Evolutionary conservation across 306 rosid genomes (phyloP).

Genomic region (Medicago lupulina): DNA sequence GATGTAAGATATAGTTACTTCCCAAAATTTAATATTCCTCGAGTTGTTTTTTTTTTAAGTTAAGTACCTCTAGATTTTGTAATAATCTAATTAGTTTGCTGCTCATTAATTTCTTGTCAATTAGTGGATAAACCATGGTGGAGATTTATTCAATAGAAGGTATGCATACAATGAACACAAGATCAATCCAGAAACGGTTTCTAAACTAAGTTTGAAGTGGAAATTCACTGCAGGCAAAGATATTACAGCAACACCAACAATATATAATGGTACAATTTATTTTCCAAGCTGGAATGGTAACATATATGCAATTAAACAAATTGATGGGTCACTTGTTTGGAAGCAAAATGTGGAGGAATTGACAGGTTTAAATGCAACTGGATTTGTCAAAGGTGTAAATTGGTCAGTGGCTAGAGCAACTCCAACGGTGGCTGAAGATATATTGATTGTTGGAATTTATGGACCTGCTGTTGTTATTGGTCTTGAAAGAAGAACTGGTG

Average conservation of each 20-base stretch:
- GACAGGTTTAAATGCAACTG: constrained; percentile 58
- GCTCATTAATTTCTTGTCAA: neutral
- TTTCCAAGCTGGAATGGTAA: constrained; percentile 81
- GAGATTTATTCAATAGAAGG: constrained; percentile 68
- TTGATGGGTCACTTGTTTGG: constrained; percentile 46
- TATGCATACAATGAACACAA: constrained; percentile 57
- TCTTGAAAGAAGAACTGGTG: constrained; percentile 53
- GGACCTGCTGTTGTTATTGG: constrained; percentile 70
- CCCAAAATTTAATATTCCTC: neutral
- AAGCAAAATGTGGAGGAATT: constrained; percentile 43
- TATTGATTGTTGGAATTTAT: constrained; percentile 45
- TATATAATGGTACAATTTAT: constrained; percentile 53
- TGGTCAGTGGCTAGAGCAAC: constrained; percentile 58
- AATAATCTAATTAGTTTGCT: neutral
- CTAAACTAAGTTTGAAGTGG: constrained; percentile 59
- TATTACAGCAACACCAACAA: constrained; percentile 67
- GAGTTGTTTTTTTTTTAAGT: neutral
- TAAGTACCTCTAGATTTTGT: neutral
- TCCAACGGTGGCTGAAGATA: constrained; percentile 54
- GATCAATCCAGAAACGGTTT: constrained; percentile 53
- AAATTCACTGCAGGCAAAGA: constrained; percentile 60
- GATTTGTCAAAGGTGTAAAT: constrained; percentile 45
- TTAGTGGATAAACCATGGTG: constrained; percentile 59
- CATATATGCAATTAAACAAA: constrained; percentile 60
- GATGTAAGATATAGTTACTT: constrained; percentile 5